Evolutionary conservation across 2,329 filamentous ascomycete genomes (phyloP), one percentile per base, ranked within the genome.

Genomic region (Fusarium nelsonii): DNA sequence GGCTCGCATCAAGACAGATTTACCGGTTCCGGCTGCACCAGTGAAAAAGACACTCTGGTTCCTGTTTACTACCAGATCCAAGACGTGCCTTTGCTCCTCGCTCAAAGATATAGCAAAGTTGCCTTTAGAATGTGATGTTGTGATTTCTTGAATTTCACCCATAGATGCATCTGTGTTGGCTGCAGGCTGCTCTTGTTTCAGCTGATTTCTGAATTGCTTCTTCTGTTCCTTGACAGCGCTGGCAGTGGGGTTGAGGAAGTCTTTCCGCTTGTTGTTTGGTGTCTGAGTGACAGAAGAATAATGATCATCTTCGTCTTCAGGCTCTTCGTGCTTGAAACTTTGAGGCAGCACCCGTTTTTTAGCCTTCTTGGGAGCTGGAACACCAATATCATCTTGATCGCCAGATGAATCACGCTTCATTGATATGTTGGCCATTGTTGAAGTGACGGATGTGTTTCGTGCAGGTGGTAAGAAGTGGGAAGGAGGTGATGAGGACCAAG

Each of bases 1-100:
- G 69, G 97, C 90, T 68, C 94, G 88, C 86, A 99, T 93, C 59
- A 99, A 81, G 6, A 99, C 95, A 2, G 96, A 99, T 83, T 99
- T 99, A 79, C 96, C 96, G 6, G 96, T 97, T 84, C 91, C 94
- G 60, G 96, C 96, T 62, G 96, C 97, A 73, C 96, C 96, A 1
- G 96, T 99, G 79, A 99, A 99, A 83, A 99, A 99, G 4, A 97
- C 94, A 73, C 95, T 98, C 78, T 94, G 91, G 62, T 87, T 87
- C 68, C 92, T 83, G 23, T 96, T 87, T 9, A 93, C 87, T 11
- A 99, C 95, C 20, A 97, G 83, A 45, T 93, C 89, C 59, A 97
- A 83, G 12, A 99, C 93, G 61, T 92, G 89, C 63, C 88, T 87
- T 79, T 99, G 96, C 77, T 99, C 96, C 14, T 91, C 87, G 76